Base-by-base conservation (phyloP, 345 rosid genomes). In the Cardamine resedifolia region DNA sequence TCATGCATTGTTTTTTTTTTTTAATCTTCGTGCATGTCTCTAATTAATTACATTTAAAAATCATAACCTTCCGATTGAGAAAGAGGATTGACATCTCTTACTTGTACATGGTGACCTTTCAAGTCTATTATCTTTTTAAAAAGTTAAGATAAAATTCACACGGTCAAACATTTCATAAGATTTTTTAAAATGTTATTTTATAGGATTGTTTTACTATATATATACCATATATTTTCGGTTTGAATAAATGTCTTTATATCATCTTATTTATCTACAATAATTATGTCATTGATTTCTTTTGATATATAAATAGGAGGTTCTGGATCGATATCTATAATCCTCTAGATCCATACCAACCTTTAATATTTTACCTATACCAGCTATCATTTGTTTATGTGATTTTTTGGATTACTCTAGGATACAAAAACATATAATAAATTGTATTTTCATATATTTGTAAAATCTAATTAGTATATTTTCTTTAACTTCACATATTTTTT, bases 1-100 rank as follows among this genome's bases (percentile, higher is more conserved):
- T 34, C 2, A 14, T 39, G 7, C 6, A 14, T 3, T 21, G 18
- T 36, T 56, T 64, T 23, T 57, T 3, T 20, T n/a, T 33, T 56
- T 56, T 20, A 24, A 3, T 30, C 27, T 14, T 34, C 33, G 72
- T 74, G 48, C 72, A 58, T 74, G 59, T 57, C 11, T 44, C 51
- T 73, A 47, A 34, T 65, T 57, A 47, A 56, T 73, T 56, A 3
- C 27, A 63, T 41, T n/a, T 6, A n/a, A 28, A 10, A 45, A 11
- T 53, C 27, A n/a, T 44, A 27, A 43, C 56, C 24, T 52, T 41
- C 26, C 10, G 7, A 18, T 14, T 19, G 0, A 21, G 15, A 16
- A 23, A 65, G 26, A 33, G 19, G 31, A 7, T 58, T 3, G 3
- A 20, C 19, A 19, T 47, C 24, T 21, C 20, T 56, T 45, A 3